phyloP scores from a whole-genome alignment of 176 grass and related monocot genomes.

The barley (Hordeum vulgare) region DNA sequence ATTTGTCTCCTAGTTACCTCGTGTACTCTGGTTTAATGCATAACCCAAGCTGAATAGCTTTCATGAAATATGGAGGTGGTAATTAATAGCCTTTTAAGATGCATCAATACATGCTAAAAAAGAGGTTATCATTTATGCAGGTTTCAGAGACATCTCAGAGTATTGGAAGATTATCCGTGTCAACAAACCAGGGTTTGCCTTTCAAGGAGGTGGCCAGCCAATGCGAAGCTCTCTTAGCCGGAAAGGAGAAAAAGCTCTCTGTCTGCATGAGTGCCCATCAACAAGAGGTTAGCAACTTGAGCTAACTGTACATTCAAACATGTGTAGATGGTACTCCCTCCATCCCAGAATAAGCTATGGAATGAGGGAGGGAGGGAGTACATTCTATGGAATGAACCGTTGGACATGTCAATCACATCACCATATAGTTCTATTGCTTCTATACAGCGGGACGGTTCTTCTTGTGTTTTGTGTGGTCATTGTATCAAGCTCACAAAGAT shows the following conservation, averaged over 20 bases:
- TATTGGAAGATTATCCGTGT: conserved; percentile 63
- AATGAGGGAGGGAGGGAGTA: no score
- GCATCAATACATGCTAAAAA: not conserved
- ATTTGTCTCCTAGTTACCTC: not conserved
- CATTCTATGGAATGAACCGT: not conserved
- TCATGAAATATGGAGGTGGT: not conserved
- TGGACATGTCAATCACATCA: not conserved
- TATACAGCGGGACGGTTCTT: no score
- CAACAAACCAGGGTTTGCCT: conserved; percentile 60
- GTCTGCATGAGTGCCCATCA: conserved; percentile 42
- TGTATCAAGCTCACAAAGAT: not conserved
- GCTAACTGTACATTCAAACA: conserved; percentile 20
- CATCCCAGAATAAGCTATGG: no score
- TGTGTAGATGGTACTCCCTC: not conserved
- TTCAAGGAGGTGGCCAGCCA: conserved; percentile 65
- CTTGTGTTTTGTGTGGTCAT: no score
- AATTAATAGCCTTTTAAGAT: not conserved
- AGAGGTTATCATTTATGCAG: conserved; percentile 31
- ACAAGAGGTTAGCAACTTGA: conserved; percentile 40
- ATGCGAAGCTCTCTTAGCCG: conserved; percentile 62
- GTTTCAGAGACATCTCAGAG: conserved; percentile 49
- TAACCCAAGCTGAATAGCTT: not conserved
- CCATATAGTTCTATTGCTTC: no score
- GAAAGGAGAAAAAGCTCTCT: conserved; percentile 74
- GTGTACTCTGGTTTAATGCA: not conserved